Evolutionary conservation across 768 basidiomycete species (phyloP), one percentile per base, ranked within the genome.

Genomic region (Myochromella boudieri): DNA sequence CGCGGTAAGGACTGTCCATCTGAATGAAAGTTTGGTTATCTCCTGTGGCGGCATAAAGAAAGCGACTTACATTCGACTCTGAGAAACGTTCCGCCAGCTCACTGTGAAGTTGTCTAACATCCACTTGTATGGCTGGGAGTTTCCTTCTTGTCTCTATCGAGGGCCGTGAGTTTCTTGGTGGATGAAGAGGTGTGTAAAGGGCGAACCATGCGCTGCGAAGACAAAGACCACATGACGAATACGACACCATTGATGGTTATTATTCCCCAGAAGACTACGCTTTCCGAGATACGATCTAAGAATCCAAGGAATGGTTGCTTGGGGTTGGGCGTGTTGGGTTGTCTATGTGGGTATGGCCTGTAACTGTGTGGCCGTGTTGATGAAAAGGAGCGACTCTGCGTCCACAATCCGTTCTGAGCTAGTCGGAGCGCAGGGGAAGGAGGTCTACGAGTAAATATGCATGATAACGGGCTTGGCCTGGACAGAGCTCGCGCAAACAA

Each of bases 1-100:
- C 14, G 78, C 69, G 0, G 89, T 87, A 8, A 90, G 53, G 20
- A 82, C 68, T 0, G 87, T 89, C 87, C 87, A 91, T 60, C 90
- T 92, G 44, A n/a, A 41, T 24, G 42, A 24, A 12, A 12, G 49
- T 46, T 39, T 32, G 42, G 27, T 26, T 46, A 40, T 14, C 39
- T 26, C 7, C 34, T 25, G 24, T 20, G 25, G 20, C 22, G 41
- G 27, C 22, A 9, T 10, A 48, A 21, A 12, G 39, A 26, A 9
- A 26, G 15, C 21, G 15, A 72, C 81, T 22, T 51, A 88, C 86
- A 85, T 55, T 65, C 88, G 75, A n/a, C 88, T 88, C 8, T 71
- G 57, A 1, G 65, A 60, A 8, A 91, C 55, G 61, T 90, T 91
- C 14, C 68, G 59, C 75, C 78, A 76, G 57, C 77, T 81, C 34